Base-by-base conservation (phyloP, 768 basidiomycete species). In the Mycena maculata region DNA sequence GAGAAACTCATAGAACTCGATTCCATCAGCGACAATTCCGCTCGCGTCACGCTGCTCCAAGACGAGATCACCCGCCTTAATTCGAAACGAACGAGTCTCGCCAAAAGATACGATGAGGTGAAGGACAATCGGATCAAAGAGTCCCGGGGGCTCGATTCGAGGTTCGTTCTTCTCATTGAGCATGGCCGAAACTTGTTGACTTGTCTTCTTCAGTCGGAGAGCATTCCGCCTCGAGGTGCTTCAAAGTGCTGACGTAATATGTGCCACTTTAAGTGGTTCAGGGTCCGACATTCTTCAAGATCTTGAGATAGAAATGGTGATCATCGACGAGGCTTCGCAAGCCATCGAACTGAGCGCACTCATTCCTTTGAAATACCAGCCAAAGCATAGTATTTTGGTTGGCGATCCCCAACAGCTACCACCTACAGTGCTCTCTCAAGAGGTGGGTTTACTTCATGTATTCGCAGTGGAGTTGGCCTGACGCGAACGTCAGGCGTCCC, bases 251-350 rank as follows among this genome's bases (percentile, higher is more conserved):
- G 96, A 99, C 74, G 91, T 99, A 47, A 92, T 99, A 56, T 99
- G 98, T 76, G 86, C 90, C 42, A 99, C 98, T 0, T 84, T 99
- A 22, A 95, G 97, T 9, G 97, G 97, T 33, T 86, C 97, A 20
- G 98, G 96, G 5, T 94, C 98, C 69, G 96, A 98, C 18, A 85
- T 86, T 50, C 83, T 99, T 44, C 88, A 92, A 62, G 83, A 86
- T 38, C 87, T 94, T 68, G 92, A 96, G 56, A 98, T 98, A 75
- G 96, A 98, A 72, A 93, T 97, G 80, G 87, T 99, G 71, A 90
- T 99, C 76, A 97, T 99, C 65, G 98, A 99, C 74, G 98, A 99
- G 78, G 98, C 98, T 1, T 97, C 97, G 1, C 98, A 99, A 78
- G 92, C 96, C 18, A 92, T 98, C 50, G 98, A 99, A 78, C 84